Conservation (phyloP, 192 early-diverging fungal genomes). For the Dissophora ornata region DNA sequence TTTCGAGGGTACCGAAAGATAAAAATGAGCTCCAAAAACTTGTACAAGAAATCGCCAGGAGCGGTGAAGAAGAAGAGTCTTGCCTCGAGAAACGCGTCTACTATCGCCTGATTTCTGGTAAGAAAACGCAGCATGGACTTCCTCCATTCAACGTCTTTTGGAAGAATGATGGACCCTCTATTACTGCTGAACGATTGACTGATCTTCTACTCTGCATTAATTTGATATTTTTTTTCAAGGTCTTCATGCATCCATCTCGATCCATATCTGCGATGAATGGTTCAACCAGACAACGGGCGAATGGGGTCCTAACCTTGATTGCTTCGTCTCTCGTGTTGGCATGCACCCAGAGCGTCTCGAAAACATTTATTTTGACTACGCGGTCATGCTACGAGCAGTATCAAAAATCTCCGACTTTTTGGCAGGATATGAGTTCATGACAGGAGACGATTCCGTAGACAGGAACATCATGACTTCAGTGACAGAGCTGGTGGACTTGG, state of each 20-base stretch:
- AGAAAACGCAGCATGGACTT: background rate
- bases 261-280: slow-evolving; percentile 96
- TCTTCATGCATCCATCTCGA: slow-evolving; percentile 95
- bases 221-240: slow-evolving; percentile 49
- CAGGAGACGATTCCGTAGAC: slow-evolving; percentile 70
- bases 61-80: slow-evolving; percentile 57
- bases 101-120: slow-evolving; percentile 75
- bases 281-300: slow-evolving; percentile 86
- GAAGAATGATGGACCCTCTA: no score
- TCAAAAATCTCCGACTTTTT: slow-evolving; percentile 86
- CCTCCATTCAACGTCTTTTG: no score
- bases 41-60: slow-evolving; percentile 27
- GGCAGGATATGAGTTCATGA: slow-evolving; percentile 78
- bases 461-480: slow-evolving; percentile 65
- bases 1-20: slow-evolving; percentile 30
- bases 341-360: slow-evolving; percentile 90
- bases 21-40: slow-evolving; percentile 37
- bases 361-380: slow-evolving; percentile 97
- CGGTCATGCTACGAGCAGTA: slow-evolving; percentile 85
- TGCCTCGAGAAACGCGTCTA: slow-evolving; percentile 91
- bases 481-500: slow-evolving; percentile 64
- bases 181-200: no score
- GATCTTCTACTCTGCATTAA: background rate
- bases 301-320: slow-evolving; percentile 92
- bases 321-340: slow-evolving; percentile 91